Evolutionary conservation across 768 basidiomycete genomes (phyloP), one percentile per base, ranked within the genome.

Genomic region (Hygrocybe punicea): DNA sequence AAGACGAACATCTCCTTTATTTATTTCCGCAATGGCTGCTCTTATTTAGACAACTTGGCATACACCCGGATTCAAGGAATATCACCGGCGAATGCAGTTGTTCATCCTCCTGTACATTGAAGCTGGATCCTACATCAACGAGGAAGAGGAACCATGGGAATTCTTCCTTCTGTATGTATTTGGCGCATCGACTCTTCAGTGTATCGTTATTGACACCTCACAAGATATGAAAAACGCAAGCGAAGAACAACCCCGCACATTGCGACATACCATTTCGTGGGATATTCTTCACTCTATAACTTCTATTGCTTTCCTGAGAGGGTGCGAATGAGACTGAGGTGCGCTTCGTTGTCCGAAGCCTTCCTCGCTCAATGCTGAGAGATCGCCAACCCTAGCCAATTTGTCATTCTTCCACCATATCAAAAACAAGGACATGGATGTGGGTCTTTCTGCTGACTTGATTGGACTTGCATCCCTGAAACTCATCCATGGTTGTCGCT

Each of bases 291-390:
- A 1, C 78, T 98, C 37, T 98, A 95, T 69, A 90, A 91, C 16
- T 99, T 99, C 73, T 97, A 93, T 75, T 89, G 87, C 71, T 98
- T 89, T 73, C 97, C 97, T 4, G 96, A 97, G 67, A 89, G 81
- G 66, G 84, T 89, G 56, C 84, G 97, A 29, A 65, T 98, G 69
- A 82, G 97, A 61, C 74, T 98, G 55, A 94, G 93, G 91, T 91
- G 55, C 50, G 80, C 62, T 16, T 37, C 29, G 39, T 33, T 47
- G 11, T 21, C 17, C 21, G 5, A 47, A 19, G 6, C 16, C 13
- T 35, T 11, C 54, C 49, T 11, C 37, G 53, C 3, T 39, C 51
- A 13, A 46, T 46, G 9, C 23, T 49, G 14, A 16, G 53, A 53
- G 51, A 60, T 60, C 29, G 17, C 44, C 53, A 42, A 47, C 11